These are phyloP conservation scores for Aspergillus aculeatinus DNA, from an alignment of 2,329 filamentous ascomycete species.

Conservation along the genomic window DNA sequence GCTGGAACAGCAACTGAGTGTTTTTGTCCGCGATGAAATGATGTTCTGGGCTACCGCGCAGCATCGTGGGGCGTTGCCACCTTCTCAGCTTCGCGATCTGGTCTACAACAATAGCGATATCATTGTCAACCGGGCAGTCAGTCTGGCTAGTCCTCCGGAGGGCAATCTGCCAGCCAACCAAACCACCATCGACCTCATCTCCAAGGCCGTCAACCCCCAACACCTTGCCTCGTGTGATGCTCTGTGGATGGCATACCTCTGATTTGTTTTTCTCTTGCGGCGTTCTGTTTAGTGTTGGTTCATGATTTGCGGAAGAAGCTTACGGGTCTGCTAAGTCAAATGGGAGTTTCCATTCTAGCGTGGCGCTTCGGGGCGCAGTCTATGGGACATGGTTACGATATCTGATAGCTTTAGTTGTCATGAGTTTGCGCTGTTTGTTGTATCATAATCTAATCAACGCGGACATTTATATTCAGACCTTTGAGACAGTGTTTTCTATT, in stretches of 20 bases:
- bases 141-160: constrained; percentile 73
- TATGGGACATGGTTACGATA: constrained; percentile 18
- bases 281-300: constrained; percentile 18
- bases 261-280: constrained; percentile 19
- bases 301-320: neutral
- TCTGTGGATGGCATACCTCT: constrained; percentile 97
- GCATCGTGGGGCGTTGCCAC: constrained; percentile 64
- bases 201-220: constrained; percentile 88
- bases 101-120: constrained; percentile 85
- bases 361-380: constrained; percentile 23
- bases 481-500: constrained; percentile 2
- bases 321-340: neutral
- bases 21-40: constrained; percentile 98
- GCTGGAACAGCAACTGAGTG: constrained; percentile 88
- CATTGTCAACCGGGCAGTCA: constrained; percentile 86
- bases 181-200: constrained; percentile 91
- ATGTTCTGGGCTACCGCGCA: constrained; percentile 90
- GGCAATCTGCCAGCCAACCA: constrained; percentile 89
- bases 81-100: constrained; percentile 71
- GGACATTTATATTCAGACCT: neutral
- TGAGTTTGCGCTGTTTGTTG: neutral
- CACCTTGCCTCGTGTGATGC: constrained; percentile 86
- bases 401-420: constrained; percentile 10
- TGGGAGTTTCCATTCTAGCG: constrained; percentile 22
- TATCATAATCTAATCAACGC: constrained; percentile 12